Evolutionary conservation across 345 rosid species (phyloP), one percentile per base, ranked within the genome.

Genomic region (Arabis hirsuta): DNA sequence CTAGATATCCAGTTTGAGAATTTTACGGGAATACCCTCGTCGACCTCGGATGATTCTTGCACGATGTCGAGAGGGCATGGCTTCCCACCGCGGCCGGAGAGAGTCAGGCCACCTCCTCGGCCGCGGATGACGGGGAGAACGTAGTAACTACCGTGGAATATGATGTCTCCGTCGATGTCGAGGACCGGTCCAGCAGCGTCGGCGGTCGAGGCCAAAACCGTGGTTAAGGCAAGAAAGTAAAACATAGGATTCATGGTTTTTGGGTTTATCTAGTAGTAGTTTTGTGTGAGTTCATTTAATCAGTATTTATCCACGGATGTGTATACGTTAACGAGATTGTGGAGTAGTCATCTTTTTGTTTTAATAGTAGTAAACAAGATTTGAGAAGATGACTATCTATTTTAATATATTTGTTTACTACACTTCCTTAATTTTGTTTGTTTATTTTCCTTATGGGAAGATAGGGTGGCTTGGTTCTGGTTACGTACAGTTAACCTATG

Each of bases 1-100:
- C 14, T 45, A 13, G 73, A 5, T 19, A 2, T 36, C 73, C 73
- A 69, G 65, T 69, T 57, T 31, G 73, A 69, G 24, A 69, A 69
- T 22, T 13, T 56, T 20, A 69, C 47, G 45, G 55, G 73, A 32
- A 46, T 36, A 4, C 55, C 73, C 12, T 12, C 0, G 2, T 56
- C 24, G 14, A 32, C 4, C 16, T 55, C 47, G 0, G 73, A 69
- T 12, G 44, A 12, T 34, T 20, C 56, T 9, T 69, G 73, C 6
- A 47, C 45, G 13, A 55, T 20, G 7, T 56, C 34, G 51, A 34
- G 26, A 5, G 62, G 47, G 12, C 62, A 53, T 38, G 9, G 24
- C 3, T 41, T 42, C 10, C 10, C 61, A 26, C 39, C 52, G 10
- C 19, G 62, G 19, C 20, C 20, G 31, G 5, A 1, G 52, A 69